Conservation (phyloP, 768 basidiomycete species). For the Suillus paluster region DNA sequence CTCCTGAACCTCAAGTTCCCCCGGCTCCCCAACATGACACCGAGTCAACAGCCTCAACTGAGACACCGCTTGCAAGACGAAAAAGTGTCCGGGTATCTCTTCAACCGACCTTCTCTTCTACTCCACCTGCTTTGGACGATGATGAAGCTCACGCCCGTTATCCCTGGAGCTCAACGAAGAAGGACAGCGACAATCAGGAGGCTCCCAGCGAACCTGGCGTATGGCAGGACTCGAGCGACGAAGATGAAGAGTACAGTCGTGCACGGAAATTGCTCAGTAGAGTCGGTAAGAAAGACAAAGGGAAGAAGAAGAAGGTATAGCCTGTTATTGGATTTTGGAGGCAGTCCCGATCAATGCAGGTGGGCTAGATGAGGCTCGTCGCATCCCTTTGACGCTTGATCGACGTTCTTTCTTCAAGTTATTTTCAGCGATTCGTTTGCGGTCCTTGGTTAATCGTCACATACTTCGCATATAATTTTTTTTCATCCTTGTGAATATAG, state of each 20-base stretch:
- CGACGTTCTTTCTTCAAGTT: not conserved
- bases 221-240: conserved; percentile 80
- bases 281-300: conserved; percentile 46
- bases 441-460: conserved; percentile 1
- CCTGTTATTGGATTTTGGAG: not conserved
- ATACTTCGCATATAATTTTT: conserved; percentile 3
- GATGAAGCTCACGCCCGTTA: conserved; percentile 20
- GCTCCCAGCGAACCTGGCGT: conserved; percentile 39
- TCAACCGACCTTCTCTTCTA: conserved; percentile 73
- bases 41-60: conserved; percentile 18
- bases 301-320: conserved; percentile 17
- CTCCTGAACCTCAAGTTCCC: conserved; percentile 21
- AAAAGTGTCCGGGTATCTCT: conserved; percentile 84
- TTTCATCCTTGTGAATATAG: not conserved
- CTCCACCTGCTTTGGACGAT: conserved; percentile 65
- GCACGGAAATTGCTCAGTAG: conserved; percentile 59
- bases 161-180: conserved; percentile 14
- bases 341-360: too few relatives aligned
- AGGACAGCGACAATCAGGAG: conserved; percentile 7
- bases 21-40: conserved; percentile 9
- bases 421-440: conserved; percentile 1
- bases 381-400: not conserved
- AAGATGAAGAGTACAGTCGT: conserved; percentile 66
- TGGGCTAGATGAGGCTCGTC: too few relatives aligned
- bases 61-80: conserved; percentile 34